These are phyloP conservation scores for Panicum miliaceum DNA, from an alignment of 176 grass and related monocot species.

Conservation along the genomic window DNA sequence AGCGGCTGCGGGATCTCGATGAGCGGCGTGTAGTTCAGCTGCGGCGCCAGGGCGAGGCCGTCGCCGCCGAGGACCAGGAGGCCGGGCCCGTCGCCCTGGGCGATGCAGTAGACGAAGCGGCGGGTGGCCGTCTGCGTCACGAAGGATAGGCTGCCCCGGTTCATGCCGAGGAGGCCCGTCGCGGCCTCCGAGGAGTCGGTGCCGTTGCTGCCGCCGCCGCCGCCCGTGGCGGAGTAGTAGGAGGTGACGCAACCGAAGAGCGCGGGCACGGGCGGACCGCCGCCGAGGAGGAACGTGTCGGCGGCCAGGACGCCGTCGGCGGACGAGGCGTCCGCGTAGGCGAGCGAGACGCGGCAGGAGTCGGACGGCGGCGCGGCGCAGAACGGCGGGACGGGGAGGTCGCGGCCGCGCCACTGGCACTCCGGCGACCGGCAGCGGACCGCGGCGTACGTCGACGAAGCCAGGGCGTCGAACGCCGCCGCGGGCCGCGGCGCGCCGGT, in stretches of 20 bases:
- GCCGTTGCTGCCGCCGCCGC: not conserved
- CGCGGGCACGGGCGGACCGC: constrained; percentile 19
- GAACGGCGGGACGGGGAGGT: constrained; percentile 65
- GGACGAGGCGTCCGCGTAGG: constrained; percentile 77
- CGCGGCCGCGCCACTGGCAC: constrained; percentile 56
- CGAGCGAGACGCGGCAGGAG: constrained; percentile 69
- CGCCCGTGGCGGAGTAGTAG: constrained; percentile 52
- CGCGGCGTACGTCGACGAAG: constrained; percentile 55
- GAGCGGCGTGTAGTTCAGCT: constrained; percentile 77
- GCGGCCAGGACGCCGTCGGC: constrained; percentile 61
- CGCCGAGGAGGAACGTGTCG: constrained; percentile 62
- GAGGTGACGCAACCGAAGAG: constrained; percentile 81
- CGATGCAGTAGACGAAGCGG: constrained; percentile 83
- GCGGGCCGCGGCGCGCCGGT: not conserved
- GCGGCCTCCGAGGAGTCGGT: constrained; percentile 14
- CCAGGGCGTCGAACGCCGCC: constrained; percentile 44
- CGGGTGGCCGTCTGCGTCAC: constrained; percentile 69
- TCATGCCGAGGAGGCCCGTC: constrained; percentile 77
- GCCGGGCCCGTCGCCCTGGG: constrained; percentile 51
- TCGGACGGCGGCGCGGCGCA: constrained; percentile 52
- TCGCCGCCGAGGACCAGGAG: constrained; percentile 73
- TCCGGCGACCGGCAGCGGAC: constrained; percentile 59
- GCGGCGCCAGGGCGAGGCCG: not conserved
- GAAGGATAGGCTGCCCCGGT: constrained; percentile 79
- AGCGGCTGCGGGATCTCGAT: constrained; percentile 67